Evolutionary conservation across 495 filamentous ascomycete species (phyloP).

Genomic region (Aspergillus ostianus): DNA sequence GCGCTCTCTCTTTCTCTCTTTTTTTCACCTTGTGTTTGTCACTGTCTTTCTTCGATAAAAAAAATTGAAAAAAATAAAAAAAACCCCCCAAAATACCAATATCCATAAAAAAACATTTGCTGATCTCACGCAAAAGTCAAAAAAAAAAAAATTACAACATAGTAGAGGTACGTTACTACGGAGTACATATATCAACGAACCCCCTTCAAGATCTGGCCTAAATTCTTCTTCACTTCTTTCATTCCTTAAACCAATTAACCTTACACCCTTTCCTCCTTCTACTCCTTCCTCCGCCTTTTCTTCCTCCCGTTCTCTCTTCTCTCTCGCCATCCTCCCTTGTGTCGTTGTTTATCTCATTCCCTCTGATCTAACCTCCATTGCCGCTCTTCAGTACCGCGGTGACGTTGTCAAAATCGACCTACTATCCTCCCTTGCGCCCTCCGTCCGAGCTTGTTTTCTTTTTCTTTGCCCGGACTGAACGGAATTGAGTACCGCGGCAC

Average conservation of each 20-base stretch:
- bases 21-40: neutral
- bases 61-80: neutral
- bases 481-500: constrained; percentile 39
- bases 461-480: constrained; percentile 37
- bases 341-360: constrained; percentile 17
- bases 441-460: constrained; percentile 6
- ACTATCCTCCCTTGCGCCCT: constrained; percentile 36
- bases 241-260: constrained; percentile 26
- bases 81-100: neutral
- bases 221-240: constrained; percentile 25
- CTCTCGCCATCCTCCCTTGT: constrained; percentile 16
- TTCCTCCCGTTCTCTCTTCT: constrained; percentile 13
- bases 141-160: constrained; percentile 18
- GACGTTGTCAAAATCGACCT: constrained; percentile 18
- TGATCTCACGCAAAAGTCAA: constrained; percentile 16
- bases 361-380: constrained; percentile 7
- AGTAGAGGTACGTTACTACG: constrained; percentile 1
- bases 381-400: constrained; percentile 10
- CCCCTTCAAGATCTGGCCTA: constrained; percentile 21
- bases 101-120: neutral
- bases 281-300: constrained; percentile 16
- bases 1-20: neutral
- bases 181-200: constrained; percentile 32
- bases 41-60: neutral
- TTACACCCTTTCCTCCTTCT: constrained; percentile 19